phyloP scores from a whole-genome alignment of 129 eudicot species.

The Arctium minus region DNA sequence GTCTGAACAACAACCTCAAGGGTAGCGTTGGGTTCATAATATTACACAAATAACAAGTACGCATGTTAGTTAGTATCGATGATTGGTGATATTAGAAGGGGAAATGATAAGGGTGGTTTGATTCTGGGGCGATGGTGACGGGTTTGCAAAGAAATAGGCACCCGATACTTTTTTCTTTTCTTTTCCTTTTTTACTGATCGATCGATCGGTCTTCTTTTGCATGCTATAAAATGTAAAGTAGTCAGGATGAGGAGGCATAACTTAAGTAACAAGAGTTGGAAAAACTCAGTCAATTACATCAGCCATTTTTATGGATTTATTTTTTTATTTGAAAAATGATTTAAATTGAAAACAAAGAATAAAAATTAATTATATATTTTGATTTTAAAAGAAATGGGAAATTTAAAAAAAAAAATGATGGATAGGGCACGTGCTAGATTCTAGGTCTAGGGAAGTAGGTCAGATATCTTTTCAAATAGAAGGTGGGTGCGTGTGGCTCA shows the following conservation, averaged over 20 bases:
- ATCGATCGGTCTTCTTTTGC: slow-evolving; percentile 25
- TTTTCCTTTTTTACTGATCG: slow-evolving; percentile 4
- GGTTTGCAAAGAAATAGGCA: not conserved
- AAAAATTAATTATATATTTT: not conserved
- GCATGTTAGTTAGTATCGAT: not conserved
- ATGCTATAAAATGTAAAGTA: slow-evolving; percentile 13
- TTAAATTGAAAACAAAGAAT: not conserved
- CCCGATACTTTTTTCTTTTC: slow-evolving; percentile 18
- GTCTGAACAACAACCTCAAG: no score
- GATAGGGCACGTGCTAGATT: slow-evolving; percentile 41
- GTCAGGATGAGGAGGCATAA: slow-evolving; percentile 10
- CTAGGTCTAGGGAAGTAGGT: slow-evolving; percentile 36
- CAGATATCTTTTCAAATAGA: slow-evolving; percentile 28
- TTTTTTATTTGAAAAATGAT: not conserved
- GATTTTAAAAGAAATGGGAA: not conserved
- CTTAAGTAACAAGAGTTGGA: slow-evolving; percentile 17
- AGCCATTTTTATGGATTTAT: not conserved
- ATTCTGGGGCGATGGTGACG: not conserved
- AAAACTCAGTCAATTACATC: no score
- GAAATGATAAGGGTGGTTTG: not conserved
- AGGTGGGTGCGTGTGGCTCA: slow-evolving; percentile 24
- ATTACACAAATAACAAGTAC: not conserved
- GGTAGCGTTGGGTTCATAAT: no score
- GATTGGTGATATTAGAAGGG: not conserved
- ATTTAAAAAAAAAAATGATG: not conserved